Evolutionary conservation across 2,329 filamentous ascomycete species (phyloP), one percentile per base, ranked within the genome.

Genomic region (Aspergillus tubingensis): DNA sequence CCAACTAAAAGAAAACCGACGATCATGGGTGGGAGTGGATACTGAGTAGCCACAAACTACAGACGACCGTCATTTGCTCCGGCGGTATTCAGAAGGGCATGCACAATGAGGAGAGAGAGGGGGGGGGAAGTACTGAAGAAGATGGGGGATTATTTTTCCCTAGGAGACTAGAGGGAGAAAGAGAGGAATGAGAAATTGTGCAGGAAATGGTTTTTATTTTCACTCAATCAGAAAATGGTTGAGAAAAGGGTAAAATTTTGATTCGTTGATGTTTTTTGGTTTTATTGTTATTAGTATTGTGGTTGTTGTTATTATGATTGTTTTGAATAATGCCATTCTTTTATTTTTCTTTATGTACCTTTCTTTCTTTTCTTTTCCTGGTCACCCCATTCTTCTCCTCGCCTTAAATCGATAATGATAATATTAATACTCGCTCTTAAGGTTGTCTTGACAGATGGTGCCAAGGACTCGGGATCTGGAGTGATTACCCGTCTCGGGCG

Each of bases 361-460:
- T 39, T 36, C 47, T 15, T 44, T 44, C 38, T 60, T 57, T 30
- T 30, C 8, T 13, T 52, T 58, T 36, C 30, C 41, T 8, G 38
- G 7, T 8, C 52, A 25, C 54, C 32, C 32, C 36, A 51, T 41
- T 54, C 53, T 54, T 56, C 27, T 21, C 23, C 38, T 49, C 30
- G 25, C 39, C 32, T 36, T n/a, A 25, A 19, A 19, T 36, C 21
- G 25, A 58, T 51, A 11, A 30, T 30, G 53, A 27, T 27, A 27
- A 54, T 59, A 56, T 39, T 54, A 11, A 30, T 30, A 54, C 43
- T 44, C 58, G 52, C 56, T 60, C 59, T 66, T 68, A 65, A 65
- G 62, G 64, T 68, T 69, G 63, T 64, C 62, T 47, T 70, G 68
- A 71, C 67, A 71, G 68, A 67, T 68, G 67, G 66, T 49, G 67